Evolutionary conservation across 2,329 filamentous ascomycete species (phyloP), one percentile per base, ranked within the genome.

Genomic region (Claviceps africana): DNA sequence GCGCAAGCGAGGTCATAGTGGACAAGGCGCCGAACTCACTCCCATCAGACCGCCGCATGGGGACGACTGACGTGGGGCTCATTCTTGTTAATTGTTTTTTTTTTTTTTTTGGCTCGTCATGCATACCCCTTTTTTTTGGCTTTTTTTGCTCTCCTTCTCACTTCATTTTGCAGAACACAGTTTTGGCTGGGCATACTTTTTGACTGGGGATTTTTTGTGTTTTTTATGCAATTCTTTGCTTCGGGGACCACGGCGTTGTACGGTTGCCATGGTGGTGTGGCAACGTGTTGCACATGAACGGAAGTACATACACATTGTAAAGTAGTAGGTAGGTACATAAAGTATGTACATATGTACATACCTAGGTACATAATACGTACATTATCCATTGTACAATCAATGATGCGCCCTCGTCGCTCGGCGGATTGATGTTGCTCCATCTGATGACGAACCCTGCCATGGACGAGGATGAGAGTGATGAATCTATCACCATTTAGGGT

Each of bases 21-120:
- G 82, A 11, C 81, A 82, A 60, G 83, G 83, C 31, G 75, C 85
- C 55, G 85, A 94, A 67, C 67, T 94, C 51, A 79, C 82, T 45
- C 75, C 72, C 43, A 85, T 91, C 61, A 73, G 79, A n/a, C n/a
- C n/a, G 33, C 64, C 65, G 39, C 61, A 65, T 28, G 57, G 65
- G 40, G 59, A 59, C 58, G 11, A 51, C 57, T 7, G 61, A 65
- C 10, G 13, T 11, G 11, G 19, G 17, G 39, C 19, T 39, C 21
- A 13, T 21, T n/a, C 33, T 37, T 46, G 9, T 28, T 4, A 8
- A n/a, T n/a, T n/a, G n/a, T n/a, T n/a, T n/a, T n/a, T n/a, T n/a
- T n/a, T n/a, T n/a, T 31, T 39, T 42, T 30, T 21, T 33, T 40
- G 17, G 19, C 22, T 31, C 25, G 40, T n/a, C 11, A 1, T 50